Conservation (phyloP, 2,329 filamentous ascomycete genomes). For the Drechslera avenae region DNA sequence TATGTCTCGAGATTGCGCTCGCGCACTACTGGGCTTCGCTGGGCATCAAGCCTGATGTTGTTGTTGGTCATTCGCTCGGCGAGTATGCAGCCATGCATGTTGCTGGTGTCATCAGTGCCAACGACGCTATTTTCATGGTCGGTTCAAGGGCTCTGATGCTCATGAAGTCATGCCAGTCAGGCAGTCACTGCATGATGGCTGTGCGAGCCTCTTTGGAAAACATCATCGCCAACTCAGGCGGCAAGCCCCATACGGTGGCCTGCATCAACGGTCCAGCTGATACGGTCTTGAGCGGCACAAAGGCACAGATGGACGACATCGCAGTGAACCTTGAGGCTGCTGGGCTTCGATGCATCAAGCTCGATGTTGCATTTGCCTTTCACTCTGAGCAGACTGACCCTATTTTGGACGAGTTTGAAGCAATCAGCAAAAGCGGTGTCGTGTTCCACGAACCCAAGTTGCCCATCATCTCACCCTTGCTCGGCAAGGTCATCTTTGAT, state of each 20-base stretch:
- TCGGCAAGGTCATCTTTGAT: conserved; percentile 47
- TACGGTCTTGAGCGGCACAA: conserved; percentile 37
- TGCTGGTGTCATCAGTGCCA: conserved; percentile 42
- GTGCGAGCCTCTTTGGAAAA: conserved; percentile 21
- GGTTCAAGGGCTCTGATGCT: conserved; percentile 41
- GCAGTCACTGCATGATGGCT: conserved; percentile 44
- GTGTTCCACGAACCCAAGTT: conserved; percentile 16
- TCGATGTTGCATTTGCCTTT: conserved; percentile 28
- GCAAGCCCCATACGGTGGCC: conserved; percentile 24
- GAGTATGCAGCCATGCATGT: conserved; percentile 49
- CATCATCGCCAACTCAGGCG: conserved; percentile 33
- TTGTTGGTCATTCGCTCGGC: conserved; percentile 40
- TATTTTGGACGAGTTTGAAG: conserved; percentile 51
- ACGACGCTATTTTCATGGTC: conserved; percentile 45
- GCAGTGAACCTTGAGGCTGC: conserved; percentile 6
- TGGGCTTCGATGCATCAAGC: conserved; percentile 14
- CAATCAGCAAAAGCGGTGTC: conserved; percentile 34
- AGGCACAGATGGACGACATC: conserved; percentile 15
- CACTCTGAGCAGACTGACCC: conserved; percentile 46
- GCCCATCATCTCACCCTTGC: conserved; percentile 53
- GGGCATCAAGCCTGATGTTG: conserved; percentile 20
- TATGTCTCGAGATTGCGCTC: conserved; percentile 49
- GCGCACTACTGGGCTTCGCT: conserved; percentile 17
- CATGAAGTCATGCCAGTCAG: conserved; percentile 24
- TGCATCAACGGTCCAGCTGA: conserved; percentile 42